Evolutionary conservation across 2,329 filamentous ascomycete species (phyloP).

Genomic region (Fusarium phyllophilum): DNA sequence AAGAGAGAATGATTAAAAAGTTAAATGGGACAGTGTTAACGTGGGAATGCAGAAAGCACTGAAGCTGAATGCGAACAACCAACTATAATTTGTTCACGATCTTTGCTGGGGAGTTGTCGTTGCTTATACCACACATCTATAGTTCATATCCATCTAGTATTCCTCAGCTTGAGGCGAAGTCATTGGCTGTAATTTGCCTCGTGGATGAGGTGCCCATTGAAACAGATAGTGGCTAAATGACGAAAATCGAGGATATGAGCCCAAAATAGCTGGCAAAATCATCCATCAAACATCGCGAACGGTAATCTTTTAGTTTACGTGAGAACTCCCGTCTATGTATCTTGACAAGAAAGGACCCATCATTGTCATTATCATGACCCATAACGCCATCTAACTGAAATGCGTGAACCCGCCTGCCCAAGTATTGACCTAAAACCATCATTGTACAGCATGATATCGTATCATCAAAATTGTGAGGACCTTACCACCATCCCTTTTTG

Average conservation of each 20-base stretch:
- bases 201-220: not conserved
- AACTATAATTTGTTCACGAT: slow-evolving; percentile 7
- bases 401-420: not conserved
- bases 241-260: slow-evolving; percentile 29
- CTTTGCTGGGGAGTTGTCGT: slow-evolving; percentile 20
- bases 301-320: not conserved
- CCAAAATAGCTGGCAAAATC: not conserved
- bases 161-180: not conserved
- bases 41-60: slow-evolving; percentile 7
- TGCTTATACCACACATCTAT: slow-evolving; percentile 36
- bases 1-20: slow-evolving; percentile 32
- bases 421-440: not conserved
- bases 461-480: no score
- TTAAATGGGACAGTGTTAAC: slow-evolving; percentile 13
- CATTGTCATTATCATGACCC: slow-evolving; percentile 5
- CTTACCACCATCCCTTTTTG: slow-evolving; percentile 38
- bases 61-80: slow-evolving; percentile 13
- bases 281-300: not conserved
- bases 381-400: slow-evolving; percentile 27
- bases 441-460: slow-evolving; percentile 8
- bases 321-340: not conserved
- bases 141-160: slow-evolving; percentile 4
- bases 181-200: not conserved
- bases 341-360: slow-evolving; percentile 1
- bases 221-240: slow-evolving; percentile 22